Base-by-base conservation (phyloP, 73 alveolate species). In the Loxodes magnus region DNA sequence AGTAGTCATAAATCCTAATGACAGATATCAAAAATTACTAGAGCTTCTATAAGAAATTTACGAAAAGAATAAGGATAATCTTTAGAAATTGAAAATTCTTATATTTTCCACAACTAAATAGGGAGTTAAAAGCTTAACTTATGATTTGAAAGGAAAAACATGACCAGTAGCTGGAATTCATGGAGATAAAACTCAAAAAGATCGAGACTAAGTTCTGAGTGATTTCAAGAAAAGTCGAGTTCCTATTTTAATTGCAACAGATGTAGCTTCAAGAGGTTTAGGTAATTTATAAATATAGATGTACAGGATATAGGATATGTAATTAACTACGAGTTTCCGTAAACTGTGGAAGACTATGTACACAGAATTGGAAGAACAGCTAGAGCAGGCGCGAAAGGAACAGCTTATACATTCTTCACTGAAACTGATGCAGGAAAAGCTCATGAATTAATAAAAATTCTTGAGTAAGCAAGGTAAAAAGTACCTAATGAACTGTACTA, bases 291-390 rank as follows among this genome's bases (percentile, higher is more conserved):
- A 26, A 1, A 36, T 36, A 5, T 91, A 21, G 97, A 94, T 78
- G 72, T 87, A 10, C 82, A 78, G 38, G 80, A 84, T 62, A 97
- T 95, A 5, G 63, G 75, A 48, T 69, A 85, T 28, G 99, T 95
- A 12, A 76, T 95, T 31, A 95, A 95, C 75, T 92, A 79, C 77
- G 90, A 85, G 44, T 82, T 90, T 65, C 99, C 99, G 4, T 76
- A 65, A 43, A 87, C 74, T 49, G 86, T 88, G 3, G 91, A 90
- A 28, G 71, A 97, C 51, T 93, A 93, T 51, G 74, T 87, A 6
- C 99, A 93, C 62, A 85, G 99, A 60, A 88, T 93, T 17, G 99
- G 99, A 31, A 85, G 99, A 73, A 87, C 97, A n/a, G 96, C 97
- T 28, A 82, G 97, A 57, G 90, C 90, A 42, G 98, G 97, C 0